Evolutionary conservation across 768 basidiomycete species (phyloP).

Genomic region (Russula earlei): DNA sequence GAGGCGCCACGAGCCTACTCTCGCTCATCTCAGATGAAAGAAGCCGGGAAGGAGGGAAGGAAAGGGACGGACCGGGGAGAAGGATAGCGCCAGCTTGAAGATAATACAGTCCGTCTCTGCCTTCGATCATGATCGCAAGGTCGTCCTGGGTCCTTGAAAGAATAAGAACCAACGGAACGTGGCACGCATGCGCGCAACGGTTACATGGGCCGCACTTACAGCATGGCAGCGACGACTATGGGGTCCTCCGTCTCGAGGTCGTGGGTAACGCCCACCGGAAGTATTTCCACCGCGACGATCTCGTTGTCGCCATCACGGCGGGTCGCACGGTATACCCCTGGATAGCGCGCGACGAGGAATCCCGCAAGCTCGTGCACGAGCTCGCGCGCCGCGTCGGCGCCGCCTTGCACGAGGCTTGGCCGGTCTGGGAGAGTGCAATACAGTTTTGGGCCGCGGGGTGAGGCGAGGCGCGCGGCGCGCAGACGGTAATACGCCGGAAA

Average conservation of each 20-base stretch:
- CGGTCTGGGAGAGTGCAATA: constrained; percentile 29
- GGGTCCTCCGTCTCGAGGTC: constrained; percentile 46
- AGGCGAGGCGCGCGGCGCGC: constrained; percentile 43
- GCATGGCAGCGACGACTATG: constrained; percentile 49
- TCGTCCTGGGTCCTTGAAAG: constrained; percentile 19
- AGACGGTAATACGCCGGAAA: constrained; percentile 49
- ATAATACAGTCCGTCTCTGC: constrained; percentile 59
- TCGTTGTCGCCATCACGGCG: constrained; percentile 38
- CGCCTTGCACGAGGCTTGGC: constrained; percentile 29
- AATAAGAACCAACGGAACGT: constrained; percentile 5
- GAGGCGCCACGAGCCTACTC: constrained; percentile 64
- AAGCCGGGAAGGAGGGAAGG: not conserved
- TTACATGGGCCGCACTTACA: constrained; percentile 33
- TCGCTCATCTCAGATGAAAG: not conserved
- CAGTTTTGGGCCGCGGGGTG: constrained; percentile 36
- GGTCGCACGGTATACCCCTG: constrained; percentile 40
- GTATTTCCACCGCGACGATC: constrained; percentile 43
- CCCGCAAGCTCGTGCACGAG: constrained; percentile 60
- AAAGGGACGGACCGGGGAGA: constrained; percentile 40
- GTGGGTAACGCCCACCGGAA: constrained; percentile 40
- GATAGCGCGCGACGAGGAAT: constrained; percentile 55
- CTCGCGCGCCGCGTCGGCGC: constrained; percentile 36
- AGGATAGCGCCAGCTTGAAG: constrained; percentile 67
- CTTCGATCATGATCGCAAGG: constrained; percentile 29
- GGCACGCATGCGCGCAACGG: constrained; percentile 19